These are phyloP conservation scores for Pseudopithomyces maydicus DNA, from an alignment of 2,329 filamentous ascomycete species.

Conservation along the genomic window DNA sequence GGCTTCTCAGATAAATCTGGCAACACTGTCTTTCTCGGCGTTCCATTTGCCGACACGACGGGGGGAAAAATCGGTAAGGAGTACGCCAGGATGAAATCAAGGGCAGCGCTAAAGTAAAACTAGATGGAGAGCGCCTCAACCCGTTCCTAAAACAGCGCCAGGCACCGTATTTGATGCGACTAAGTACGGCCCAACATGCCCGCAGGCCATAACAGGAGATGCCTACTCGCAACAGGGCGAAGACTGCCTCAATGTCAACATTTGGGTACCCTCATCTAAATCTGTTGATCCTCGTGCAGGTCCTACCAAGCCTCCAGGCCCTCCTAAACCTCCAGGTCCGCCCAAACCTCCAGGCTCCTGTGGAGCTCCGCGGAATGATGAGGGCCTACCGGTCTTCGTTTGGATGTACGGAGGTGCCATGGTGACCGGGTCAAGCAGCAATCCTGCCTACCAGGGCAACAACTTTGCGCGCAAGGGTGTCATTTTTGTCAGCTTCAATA, in stretches of 20 bases:
- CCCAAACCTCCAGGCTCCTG: neutral
- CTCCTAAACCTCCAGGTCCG: no score
- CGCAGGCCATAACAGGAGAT: conserved; percentile 27
- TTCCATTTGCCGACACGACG: conserved; percentile 30
- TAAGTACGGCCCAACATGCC: conserved; percentile 28
- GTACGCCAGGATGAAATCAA: neutral
- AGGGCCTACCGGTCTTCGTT: conserved; percentile 40
- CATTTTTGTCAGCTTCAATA: conserved; percentile 33
- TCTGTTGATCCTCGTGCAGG: neutral
- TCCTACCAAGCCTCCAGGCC: neutral
- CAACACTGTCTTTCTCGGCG: conserved; percentile 28
- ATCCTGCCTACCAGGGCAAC: conserved; percentile 50
- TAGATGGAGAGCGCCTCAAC: conserved; percentile 27
- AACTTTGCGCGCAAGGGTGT: conserved; percentile 36
- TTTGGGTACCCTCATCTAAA: conserved; percentile 23
- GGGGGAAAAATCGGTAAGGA: conserved; percentile 28
- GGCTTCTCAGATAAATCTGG: conserved; percentile 24
- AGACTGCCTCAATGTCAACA: conserved; percentile 49
- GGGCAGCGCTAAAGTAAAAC: neutral
- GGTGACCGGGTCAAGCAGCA: conserved; percentile 49
- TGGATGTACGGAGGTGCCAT: conserved; percentile 53
- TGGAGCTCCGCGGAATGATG: neutral
- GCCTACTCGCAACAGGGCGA: conserved; percentile 26
- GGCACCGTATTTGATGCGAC: conserved; percentile 22
- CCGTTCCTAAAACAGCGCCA: conserved; percentile 14